Evolutionary conservation across 495 filamentous ascomycete species (phyloP).

Genomic region (Neohortaea acidophila): DNA sequence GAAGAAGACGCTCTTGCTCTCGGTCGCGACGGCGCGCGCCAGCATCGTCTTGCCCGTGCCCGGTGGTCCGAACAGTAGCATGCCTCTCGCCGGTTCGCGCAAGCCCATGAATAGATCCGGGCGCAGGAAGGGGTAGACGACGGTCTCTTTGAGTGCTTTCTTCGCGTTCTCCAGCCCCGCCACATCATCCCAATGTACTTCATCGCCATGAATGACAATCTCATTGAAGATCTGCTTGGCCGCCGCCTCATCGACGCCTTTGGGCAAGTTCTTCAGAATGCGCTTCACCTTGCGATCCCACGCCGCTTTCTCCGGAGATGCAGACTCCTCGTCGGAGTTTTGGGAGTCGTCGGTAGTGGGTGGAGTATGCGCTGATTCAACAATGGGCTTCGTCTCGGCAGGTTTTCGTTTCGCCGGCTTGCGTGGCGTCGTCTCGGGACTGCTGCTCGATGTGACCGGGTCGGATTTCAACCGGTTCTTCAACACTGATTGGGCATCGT

Average conservation of each 20-base stretch:
- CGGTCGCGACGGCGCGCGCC: constrained; percentile 85
- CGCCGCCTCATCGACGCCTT: constrained; percentile 63
- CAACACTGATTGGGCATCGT: constrained; percentile 2
- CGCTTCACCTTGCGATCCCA: constrained; percentile 39
- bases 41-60: constrained; percentile 99
- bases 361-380: constrained; percentile 4
- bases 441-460: constrained; percentile 2
- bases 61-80: constrained; percentile 92
- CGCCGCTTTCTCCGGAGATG: constrained; percentile 16
- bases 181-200: constrained; percentile 90
- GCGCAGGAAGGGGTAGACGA: constrained; percentile 92
- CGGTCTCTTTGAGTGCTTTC: constrained; percentile 81
- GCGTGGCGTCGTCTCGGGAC: constrained; percentile 1
- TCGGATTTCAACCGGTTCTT: neutral
- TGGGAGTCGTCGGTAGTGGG: constrained; percentile 18
- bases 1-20: constrained; percentile 92
- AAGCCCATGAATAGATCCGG: constrained; percentile 93
- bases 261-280: constrained; percentile 60
- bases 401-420: constrained; percentile 5
- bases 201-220: constrained; percentile 86
- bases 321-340: constrained; percentile 20
- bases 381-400: neutral
- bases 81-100: constrained; percentile 82
- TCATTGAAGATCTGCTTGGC: constrained; percentile 90
- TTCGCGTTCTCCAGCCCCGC: constrained; percentile 86